phyloP scores from a whole-genome alignment of 2,329 filamentous ascomycete species.

The Claviceps sp. region DNA sequence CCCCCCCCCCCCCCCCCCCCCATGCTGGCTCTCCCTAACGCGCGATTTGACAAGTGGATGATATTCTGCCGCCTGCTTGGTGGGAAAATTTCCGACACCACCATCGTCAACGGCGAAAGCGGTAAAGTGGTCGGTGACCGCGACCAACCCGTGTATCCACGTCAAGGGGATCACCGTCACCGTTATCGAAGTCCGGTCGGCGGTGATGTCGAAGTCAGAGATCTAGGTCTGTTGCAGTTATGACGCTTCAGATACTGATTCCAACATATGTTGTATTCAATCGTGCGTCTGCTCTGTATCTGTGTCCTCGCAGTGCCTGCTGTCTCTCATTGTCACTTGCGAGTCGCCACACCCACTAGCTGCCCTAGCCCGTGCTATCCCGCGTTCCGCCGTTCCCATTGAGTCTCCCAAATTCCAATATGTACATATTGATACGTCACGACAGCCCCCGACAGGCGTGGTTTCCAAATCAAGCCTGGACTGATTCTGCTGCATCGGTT shows the following conservation, averaged over 20 bases:
- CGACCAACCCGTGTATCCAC: no score
- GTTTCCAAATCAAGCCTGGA: neutral
- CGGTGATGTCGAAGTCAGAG: no score
- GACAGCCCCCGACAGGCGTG: neutral
- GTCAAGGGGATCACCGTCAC: no score
- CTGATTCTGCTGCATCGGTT: neutral
- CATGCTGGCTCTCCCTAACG: neutral
- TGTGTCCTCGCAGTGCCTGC: neutral
- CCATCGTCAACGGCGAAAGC: no score
- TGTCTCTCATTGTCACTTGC: neutral
- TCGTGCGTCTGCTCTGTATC: neutral
- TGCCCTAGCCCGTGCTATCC: conserved; percentile 2
- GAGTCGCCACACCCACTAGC: neutral
- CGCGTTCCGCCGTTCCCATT: neutral
- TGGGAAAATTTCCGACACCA: no score
- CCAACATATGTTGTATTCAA: neutral
- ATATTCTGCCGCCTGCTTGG: neutral
- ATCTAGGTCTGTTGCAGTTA: no score
- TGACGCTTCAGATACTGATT: no score
- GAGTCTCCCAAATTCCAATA: neutral
- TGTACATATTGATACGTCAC: conserved; percentile 5
- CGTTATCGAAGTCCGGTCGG: no score
- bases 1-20: neutral
- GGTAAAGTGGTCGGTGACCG: no score
- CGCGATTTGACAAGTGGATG: neutral